A percentile compares a stretch with the other conserved stretches of the same genome.
Evolutionary conservation across 768 basidiomycete species (phyloP).

Genomic region (Multifurca ochricompacta): DNA sequence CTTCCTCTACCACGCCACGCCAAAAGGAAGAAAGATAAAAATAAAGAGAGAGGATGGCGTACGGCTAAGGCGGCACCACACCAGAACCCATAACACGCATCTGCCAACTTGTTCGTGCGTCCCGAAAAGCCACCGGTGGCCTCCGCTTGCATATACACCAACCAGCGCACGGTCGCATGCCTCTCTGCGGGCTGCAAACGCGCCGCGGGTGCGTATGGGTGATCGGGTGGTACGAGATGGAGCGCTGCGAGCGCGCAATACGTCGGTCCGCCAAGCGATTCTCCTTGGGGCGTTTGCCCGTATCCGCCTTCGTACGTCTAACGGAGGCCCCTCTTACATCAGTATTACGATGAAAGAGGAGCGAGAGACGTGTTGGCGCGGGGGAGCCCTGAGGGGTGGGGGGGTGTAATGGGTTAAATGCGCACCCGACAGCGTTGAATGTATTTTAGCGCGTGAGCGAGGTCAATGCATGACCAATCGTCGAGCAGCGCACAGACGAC

Average conservation of each 20-base stretch:
- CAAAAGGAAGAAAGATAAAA: not conserved
- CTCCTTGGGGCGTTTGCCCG: slow-evolving; percentile 70
- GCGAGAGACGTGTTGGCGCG: too few species aligned
- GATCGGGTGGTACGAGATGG: slow-evolving; percentile 36
- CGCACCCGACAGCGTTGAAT: slow-evolving; percentile 67
- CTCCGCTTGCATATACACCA: slow-evolving; percentile 60
- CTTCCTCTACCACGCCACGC: too few species aligned
- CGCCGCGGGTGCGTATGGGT: slow-evolving; percentile 15
- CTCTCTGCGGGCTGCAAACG: slow-evolving; percentile 34
- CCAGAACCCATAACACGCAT: slow-evolving; percentile 98
- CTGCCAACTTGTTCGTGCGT: slow-evolving; percentile 77
- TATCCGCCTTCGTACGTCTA: slow-evolving; percentile 96
- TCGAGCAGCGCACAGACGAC: slow-evolving; percentile 70
- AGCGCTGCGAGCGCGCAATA: slow-evolving; percentile 85
- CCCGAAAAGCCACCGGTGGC: slow-evolving; percentile 76
- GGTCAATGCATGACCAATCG: slow-evolving; percentile 70
- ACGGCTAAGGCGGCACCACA: slow-evolving; percentile 76
- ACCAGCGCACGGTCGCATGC: slow-evolving; percentile 62
- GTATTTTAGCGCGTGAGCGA: slow-evolving; percentile 52
- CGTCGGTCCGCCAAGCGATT: slow-evolving; percentile 94
- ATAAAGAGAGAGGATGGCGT: slow-evolving; percentile 22
- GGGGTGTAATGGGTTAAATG: not conserved
- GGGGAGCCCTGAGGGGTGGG: too few species aligned
- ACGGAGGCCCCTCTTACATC: slow-evolving; percentile 6
- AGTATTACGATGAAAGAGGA: slow-evolving; percentile 6